Percentiles rank a stretch among this genome's conserved stretches.
These are phyloP conservation scores for Nothophoma quercina DNA, from an alignment of 2,329 filamentous ascomycete species.

Conservation along the genomic window DNA sequence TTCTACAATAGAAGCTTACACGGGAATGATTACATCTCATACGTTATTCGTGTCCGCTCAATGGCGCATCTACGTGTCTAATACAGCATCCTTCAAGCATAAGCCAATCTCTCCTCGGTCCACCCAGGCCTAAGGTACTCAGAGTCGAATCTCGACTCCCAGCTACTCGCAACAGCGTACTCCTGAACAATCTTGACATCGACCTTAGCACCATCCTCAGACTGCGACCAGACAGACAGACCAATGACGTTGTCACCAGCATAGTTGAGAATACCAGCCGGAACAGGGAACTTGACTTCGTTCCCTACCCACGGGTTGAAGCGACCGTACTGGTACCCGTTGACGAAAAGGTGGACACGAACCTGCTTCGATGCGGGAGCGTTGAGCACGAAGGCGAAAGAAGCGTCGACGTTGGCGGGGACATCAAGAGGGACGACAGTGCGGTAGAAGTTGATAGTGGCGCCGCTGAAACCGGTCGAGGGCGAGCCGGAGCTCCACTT, in stretches of 20 bases:
- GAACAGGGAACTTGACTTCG: constrained; percentile 67
- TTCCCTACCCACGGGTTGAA: constrained; percentile 68
- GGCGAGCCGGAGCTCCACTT: constrained; percentile 52
- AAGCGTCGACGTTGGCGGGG: constrained; percentile 62
- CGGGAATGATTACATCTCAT: neutral
- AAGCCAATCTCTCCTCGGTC: constrained; percentile 47
- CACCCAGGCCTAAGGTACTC: constrained; percentile 61
- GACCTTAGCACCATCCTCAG: constrained; percentile 59
- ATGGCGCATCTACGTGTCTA: neutral
- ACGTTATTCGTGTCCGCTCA: neutral
- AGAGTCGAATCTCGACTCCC: constrained; percentile 59
- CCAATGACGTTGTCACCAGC: constrained; percentile 65
- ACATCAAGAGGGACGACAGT: constrained; percentile 61
- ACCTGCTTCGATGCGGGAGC: constrained; percentile 55
- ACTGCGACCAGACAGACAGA: constrained; percentile 67
- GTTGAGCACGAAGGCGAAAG: constrained; percentile 63
- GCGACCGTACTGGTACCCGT: constrained; percentile 70
- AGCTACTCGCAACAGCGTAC: constrained; percentile 62
- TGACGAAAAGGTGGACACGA: constrained; percentile 67
- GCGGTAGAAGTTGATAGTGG: constrained; percentile 65
- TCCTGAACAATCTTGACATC: constrained; percentile 61
- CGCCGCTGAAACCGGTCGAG: constrained; percentile 54
- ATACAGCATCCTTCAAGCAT: constrained; percentile 27
- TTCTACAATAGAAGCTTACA: neutral
- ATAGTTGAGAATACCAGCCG: constrained; percentile 66